Evolutionary conservation across 116 monocot species (phyloP).

Genomic region (Trichopus zeylanicus): DNA sequence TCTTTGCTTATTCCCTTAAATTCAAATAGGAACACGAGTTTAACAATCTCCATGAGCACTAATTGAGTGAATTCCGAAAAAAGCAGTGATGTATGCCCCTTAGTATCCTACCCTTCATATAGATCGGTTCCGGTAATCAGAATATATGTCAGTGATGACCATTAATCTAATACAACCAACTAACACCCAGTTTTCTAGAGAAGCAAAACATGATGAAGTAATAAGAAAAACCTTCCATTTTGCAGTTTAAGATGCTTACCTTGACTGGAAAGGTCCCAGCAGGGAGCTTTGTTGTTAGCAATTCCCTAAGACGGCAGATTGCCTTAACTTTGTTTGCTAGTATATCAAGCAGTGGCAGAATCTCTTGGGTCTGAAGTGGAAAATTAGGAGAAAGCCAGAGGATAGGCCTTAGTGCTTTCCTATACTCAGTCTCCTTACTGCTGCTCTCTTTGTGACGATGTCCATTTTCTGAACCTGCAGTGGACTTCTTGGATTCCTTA

Average conservation of each 20-base stretch:
- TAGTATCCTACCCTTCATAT: no score
- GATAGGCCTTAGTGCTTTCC: conserved; percentile 77
- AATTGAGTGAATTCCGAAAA: no score
- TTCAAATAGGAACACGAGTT: no score
- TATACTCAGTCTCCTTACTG: conserved; percentile 84
- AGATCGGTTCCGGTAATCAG: no score
- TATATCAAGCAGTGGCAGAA: conserved; percentile 88
- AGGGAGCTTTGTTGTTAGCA: conserved; percentile 75
- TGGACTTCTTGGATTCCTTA: conserved; percentile 31
- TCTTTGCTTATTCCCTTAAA: no score
- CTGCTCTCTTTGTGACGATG: conserved; percentile 31
- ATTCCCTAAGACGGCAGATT: conserved; percentile 60
- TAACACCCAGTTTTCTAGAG: no score
- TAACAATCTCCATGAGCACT: no score
- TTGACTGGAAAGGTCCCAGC: conserved; percentile 80
- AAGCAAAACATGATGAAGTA: no score
- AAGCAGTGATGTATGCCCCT: no score
- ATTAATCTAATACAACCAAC: no score
- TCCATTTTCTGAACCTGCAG: conserved; percentile 33
- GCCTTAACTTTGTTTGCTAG: conserved; percentile 90
- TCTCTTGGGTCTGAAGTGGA: conserved; percentile 72
- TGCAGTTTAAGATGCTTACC: conserved; percentile 33
- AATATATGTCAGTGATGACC: no score
- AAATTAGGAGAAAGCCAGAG: conserved; percentile 85
- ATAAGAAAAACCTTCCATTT: background rate